phyloP scores from a whole-genome alignment of 1,284 basidiomycete species.

The Volvariella volvacea region DNA sequence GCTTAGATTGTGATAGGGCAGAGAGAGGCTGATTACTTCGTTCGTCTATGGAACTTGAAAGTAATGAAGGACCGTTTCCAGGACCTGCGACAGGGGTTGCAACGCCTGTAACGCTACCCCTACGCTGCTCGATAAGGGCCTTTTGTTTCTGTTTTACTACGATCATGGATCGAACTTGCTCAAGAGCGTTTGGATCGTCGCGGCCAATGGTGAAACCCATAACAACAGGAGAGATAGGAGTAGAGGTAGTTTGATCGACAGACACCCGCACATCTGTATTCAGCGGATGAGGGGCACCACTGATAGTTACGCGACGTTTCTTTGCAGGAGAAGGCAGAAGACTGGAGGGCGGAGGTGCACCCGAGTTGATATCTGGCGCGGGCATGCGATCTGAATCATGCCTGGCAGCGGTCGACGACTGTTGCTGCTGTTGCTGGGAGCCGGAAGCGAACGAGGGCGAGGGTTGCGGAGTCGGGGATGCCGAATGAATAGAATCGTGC shows the following conservation, averaged over 20 bases:
- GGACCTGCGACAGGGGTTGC: conserved; percentile 18
- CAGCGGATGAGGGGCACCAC: conserved; percentile 47
- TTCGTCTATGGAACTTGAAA: conserved; percentile 16
- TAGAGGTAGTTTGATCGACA: conserved; percentile 37
- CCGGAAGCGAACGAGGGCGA: too few relatives aligned
- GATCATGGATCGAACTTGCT: conserved; percentile 58
- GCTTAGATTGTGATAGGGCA: conserved; percentile 9
- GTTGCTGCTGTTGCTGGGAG: conserved; percentile 10
- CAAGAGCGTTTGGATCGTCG: conserved; percentile 51
- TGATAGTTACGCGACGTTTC: conserved; percentile 65
- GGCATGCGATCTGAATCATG: too few relatives aligned
- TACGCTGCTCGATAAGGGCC: conserved; percentile 59
- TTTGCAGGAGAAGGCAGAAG: conserved; percentile 50
- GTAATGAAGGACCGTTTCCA: conserved; percentile 12
- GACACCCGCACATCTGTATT: conserved; percentile 43
- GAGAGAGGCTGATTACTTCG: neutral
- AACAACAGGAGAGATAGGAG: conserved; percentile 60
- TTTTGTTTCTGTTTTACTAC: conserved; percentile 65
- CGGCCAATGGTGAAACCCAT: conserved; percentile 53
- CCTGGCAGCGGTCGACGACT: conserved; percentile 12
- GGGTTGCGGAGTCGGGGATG: conserved; percentile 21
- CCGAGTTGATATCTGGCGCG: conserved; percentile 9
- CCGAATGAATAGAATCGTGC: conserved; percentile 25
- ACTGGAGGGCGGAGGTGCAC: conserved; percentile 31
- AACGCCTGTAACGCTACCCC: conserved; percentile 48